Evolutionary conservation across 768 basidiomycete genomes (phyloP), one percentile per base, ranked within the genome.

Genomic region (Russula compacta): DNA sequence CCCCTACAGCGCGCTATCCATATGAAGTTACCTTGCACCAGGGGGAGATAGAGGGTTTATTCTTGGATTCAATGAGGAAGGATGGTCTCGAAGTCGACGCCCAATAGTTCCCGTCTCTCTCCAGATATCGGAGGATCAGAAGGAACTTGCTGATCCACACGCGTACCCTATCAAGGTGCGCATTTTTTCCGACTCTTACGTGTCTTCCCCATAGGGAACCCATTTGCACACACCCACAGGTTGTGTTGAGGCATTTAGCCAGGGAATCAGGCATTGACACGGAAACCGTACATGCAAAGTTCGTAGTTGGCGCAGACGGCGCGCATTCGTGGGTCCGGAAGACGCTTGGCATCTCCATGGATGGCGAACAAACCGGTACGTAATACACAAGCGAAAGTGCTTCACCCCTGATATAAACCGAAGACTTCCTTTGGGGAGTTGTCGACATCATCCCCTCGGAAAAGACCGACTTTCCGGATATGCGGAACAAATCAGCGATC

Each of bases 291-390:
- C 73, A 75, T 59, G 86, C 88, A 0, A 89, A 85, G 71, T 92
- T 83, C 67, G 83, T 91, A 2, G 74, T 92, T 35, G 90, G 90
- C 1, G 78, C 83, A 21, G 90, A 92, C 69, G 89, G 87, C 6
- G 89, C 88, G 0, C 89, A 90, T 72, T 90, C 87, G 11, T 91
- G 89, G 87, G 86, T 92, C 24, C 80, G 90, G 29, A 89, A 87
- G 61, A 58, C 72, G 0, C 74, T 89, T 9, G 76, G 77, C 9
- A 84, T 92, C 53, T 68, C 73, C 4, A 86, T 92, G 87, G 82
- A 89, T 61, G 90, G 90, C 6, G 87, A 91, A 69, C 84, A 88
- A 62, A 78, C 76, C 9, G 75, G 78, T 73, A 12, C 29, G 67
- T 60, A 1, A 32, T 21, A 8, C 24, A 19, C 24, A 40, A 15